Base-by-base conservation (phyloP, 148 eudicot species). In the Persicaria maculosa region DNA sequence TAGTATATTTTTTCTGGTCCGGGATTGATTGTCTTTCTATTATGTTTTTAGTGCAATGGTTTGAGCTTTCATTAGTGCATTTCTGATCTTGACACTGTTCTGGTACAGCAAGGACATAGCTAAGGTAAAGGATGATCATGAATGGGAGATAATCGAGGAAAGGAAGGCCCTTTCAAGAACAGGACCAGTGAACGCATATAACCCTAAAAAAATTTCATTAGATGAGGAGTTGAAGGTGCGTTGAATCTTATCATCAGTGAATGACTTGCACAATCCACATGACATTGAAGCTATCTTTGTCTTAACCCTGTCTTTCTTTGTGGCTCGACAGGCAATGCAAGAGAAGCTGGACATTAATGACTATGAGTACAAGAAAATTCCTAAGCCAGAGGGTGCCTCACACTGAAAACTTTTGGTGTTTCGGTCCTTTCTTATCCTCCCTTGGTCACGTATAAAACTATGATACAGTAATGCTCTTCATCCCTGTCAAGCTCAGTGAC, bases 61-160 rank as follows among this genome's bases (percentile, higher is more conserved):
- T 31, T 31, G 40, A 31, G 40, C 40, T 31, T 31, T 31, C 40
- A 31, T 31, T 31, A 1, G 40, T 31, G 44, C 7, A 62, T 62
- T 11, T 31, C 15, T 36, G 4, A 25, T 36, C 11, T 7, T 62
- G 46, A 14, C 46, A 65, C 9, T 47, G 48, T 74, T 47, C 69
- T 73, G 55, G 58, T 81, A 72, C 91, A 95, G 98, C 77, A 95
- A 95, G 91, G 98, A 95, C 82, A 90, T 95, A 68, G 90, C 89
- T 22, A 92, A 90, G 80, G 92, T 89, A 78, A 95, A 91, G 76
- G 99, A 95, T 78, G 99, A 95, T 77, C 86, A 85, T 36, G 97
- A 90, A 75, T 95, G 99, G 99, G 97, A 95, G 84, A 95, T 95
- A 75, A 92, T 92, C 20, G 97, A 92, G 84, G 81, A 90, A 54